phyloP scores from a whole-genome alignment of 768 basidiomycete genomes.

The Trametes gibbosa region DNA sequence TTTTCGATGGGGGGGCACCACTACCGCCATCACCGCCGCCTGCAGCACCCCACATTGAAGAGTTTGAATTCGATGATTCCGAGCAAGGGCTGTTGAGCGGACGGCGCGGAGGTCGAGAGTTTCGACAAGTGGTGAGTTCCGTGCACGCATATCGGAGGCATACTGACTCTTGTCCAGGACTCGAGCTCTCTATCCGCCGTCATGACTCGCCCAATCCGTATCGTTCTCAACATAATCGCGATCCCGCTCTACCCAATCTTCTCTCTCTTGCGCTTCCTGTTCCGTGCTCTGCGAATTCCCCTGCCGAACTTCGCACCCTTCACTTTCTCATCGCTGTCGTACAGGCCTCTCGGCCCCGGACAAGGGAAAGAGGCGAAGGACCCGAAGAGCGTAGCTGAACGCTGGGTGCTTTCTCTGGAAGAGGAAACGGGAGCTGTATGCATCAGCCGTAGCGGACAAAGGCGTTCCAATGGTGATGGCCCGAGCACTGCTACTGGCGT shows the following conservation, averaged over 20 bases:
- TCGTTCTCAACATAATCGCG: constrained; percentile 49
- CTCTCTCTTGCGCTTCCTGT: constrained; percentile 60
- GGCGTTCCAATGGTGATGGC: background rate
- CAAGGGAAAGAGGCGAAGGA: constrained; percentile 20
- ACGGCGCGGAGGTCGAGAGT: constrained; percentile 22
- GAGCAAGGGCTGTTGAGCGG: constrained; percentile 33
- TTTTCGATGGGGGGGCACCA: constrained; percentile 42
- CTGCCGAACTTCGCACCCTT: constrained; percentile 46
- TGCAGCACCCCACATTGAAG: constrained; percentile 30
- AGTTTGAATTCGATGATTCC: constrained; percentile 54
- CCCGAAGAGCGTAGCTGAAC: constrained; percentile 50
- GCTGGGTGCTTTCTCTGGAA: constrained; percentile 79
- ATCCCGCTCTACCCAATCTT: constrained; percentile 61
- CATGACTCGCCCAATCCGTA: constrained; percentile 31
- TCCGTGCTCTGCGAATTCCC: constrained; percentile 65
- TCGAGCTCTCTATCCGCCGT: constrained; percentile 14
- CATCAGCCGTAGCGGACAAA: constrained; percentile 27
- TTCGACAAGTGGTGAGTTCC: constrained; percentile 20
- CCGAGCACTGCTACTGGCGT: constrained; percentile 31
- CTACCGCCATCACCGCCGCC: constrained; percentile 19
- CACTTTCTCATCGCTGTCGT: constrained; percentile 48
- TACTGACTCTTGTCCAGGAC: constrained; percentile 9
- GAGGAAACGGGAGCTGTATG: constrained; percentile 80
- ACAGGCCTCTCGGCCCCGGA: constrained; percentile 32
- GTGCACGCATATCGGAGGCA: background rate